phyloP scores from a whole-genome alignment of 2,329 filamentous ascomycete species.

The Aspergillus ustus region DNA sequence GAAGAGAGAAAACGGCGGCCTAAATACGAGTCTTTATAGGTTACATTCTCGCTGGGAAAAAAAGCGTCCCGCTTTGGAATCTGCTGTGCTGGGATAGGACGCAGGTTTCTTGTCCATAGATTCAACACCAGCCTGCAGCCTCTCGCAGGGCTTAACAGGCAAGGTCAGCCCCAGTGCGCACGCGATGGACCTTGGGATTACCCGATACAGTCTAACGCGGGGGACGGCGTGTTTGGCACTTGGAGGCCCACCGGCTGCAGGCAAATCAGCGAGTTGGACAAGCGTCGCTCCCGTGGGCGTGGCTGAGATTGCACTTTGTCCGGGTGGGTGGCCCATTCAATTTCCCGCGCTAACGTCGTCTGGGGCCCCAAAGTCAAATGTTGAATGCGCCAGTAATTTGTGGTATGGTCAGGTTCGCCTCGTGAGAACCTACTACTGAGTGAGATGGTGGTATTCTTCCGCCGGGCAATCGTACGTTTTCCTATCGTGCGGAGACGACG shows the following conservation, averaged over 20 bases:
- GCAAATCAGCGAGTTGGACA: neutral
- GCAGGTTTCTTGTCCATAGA: neutral
- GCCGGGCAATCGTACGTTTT: neutral
- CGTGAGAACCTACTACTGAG: too few species aligned
- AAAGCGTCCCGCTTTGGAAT: neutral
- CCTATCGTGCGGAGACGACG: neutral
- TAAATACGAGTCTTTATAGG: neutral
- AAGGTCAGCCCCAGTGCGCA: neutral
- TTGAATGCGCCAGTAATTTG: neutral
- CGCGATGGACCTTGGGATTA: slow-evolving; percentile 6
- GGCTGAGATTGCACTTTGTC: neutral
- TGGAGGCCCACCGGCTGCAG: neutral
- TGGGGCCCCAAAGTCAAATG: neutral
- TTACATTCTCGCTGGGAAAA: slow-evolving; percentile 6
- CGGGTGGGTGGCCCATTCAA: neutral
- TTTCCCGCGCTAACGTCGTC: neutral
- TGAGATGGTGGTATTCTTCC: neutral
- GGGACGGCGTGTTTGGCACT: slow-evolving; percentile 1
- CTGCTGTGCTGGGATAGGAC: slow-evolving; percentile 7
- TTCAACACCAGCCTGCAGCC: neutral
- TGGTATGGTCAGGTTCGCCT: neutral
- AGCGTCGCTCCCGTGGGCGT: neutral
- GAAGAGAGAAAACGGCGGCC: neutral
- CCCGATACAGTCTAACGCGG: neutral
- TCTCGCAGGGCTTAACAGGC: neutral